Conservation (phyloP, 2,329 filamentous ascomycete genomes). For the Ophiosphaerella narmari region DNA sequence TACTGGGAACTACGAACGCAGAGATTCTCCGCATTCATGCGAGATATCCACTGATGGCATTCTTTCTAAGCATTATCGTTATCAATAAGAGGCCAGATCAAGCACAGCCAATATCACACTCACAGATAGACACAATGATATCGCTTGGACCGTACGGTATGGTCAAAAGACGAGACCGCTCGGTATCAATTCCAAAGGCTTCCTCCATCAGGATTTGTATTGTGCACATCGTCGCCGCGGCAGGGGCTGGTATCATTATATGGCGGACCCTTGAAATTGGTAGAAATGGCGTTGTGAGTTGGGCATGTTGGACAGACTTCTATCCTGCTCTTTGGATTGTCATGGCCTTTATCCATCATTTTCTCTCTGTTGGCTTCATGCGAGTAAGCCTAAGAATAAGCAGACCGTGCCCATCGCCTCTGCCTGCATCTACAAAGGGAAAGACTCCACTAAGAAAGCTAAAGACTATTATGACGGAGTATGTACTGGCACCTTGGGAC, state of each 20-base stretch:
- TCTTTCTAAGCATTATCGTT: neutral
- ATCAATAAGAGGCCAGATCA: neutral
- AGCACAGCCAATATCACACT: neutral
- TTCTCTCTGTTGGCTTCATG: conserved; percentile 1
- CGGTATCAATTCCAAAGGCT: neutral
- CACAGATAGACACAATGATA: neutral
- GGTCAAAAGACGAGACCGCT: neutral
- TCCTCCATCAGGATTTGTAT: neutral
- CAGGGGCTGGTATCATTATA: neutral
- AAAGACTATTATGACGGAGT: too few species aligned
- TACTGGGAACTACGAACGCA: neutral
- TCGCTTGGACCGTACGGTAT: neutral
- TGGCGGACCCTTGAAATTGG: conserved; percentile 2
- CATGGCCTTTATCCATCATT: conserved; percentile 1
- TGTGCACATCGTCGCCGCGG: neutral
- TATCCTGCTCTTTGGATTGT: neutral
- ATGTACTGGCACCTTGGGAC: neutral
- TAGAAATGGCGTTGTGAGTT: conserved; percentile 2
- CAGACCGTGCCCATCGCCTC: too few species aligned
- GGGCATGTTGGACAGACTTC: conserved; percentile 5
- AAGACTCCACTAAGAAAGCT: too few species aligned
- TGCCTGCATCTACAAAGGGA: too few species aligned
- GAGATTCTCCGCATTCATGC: neutral
- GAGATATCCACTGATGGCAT: neutral
- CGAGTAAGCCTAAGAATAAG: neutral